Conservation (phyloP, 1,139 yeast species). For the Geotrichum phurueaensis region DNA sequence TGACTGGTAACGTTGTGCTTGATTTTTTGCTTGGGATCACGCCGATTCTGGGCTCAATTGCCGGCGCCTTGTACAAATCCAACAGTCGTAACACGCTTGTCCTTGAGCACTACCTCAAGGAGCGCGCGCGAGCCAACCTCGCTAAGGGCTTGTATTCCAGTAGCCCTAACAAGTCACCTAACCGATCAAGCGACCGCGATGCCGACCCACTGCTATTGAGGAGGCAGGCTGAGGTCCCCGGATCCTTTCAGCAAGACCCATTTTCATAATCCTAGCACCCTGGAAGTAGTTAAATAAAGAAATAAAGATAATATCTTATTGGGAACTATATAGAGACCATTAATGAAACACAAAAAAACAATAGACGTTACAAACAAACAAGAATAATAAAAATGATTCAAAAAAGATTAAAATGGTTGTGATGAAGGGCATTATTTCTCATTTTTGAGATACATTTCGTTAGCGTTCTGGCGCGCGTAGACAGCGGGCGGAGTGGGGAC, state of each 20-base stretch:
- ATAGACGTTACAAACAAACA: not conserved
- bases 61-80: constrained; percentile 64
- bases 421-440: constrained; percentile 6
- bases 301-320: not conserved
- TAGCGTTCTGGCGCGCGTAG: constrained; percentile 27
- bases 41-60: constrained; percentile 67
- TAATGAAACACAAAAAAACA: not conserved
- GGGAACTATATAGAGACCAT: not conserved
- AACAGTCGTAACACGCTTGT: constrained; percentile 66
- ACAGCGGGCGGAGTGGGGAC: constrained; percentile 45
- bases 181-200: not conserved
- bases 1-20: constrained; percentile 55
- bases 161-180: not conserved
- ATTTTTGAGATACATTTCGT: constrained; percentile 15
- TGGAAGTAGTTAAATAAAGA: not conserved
- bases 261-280: not conserved
- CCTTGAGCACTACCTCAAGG: constrained; percentile 39
- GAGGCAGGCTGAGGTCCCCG: not conserved
- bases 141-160: constrained; percentile 7
- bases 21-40: constrained; percentile 67
- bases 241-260: not conserved
- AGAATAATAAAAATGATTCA: not conserved
- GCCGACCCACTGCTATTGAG: not conserved
- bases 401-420: not conserved
- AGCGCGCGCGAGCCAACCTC: constrained; percentile 12